Conservation (phyloP, 306 rosid genomes). For the Aeschynomene evenia region DNA sequence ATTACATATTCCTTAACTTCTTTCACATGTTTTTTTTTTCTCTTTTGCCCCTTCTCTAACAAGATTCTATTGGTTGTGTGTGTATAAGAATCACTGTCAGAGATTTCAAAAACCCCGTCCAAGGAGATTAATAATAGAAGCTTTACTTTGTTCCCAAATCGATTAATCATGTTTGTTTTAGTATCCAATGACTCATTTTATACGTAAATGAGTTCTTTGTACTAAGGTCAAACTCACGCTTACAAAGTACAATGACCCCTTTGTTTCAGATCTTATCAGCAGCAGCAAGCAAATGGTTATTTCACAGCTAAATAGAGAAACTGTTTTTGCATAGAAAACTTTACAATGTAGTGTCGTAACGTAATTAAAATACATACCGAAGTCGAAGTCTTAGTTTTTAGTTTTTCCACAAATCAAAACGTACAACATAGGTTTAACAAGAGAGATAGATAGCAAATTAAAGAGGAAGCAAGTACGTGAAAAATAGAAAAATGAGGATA, state of each 20-base stretch:
- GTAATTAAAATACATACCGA: no score
- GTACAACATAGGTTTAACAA: not conserved
- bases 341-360: not conserved
- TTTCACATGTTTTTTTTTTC: not conserved
- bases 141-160: not conserved
- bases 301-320: not conserved
- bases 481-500: not conserved
- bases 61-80: constrained; percentile 18
- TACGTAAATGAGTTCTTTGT: not conserved
- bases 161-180: not conserved
- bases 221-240: not conserved
- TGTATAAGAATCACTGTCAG: constrained; percentile 25
- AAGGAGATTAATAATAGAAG: constrained; percentile 36
- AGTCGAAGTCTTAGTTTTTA: not conserved
- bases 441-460: not conserved
- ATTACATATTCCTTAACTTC: not conserved
- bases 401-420: not conserved
- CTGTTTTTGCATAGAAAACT: not conserved
- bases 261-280: not conserved
- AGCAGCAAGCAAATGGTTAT: not conserved
- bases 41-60: not conserved
- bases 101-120: constrained; percentile 32
- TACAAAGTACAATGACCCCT: not conserved
- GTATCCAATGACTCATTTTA: not conserved
- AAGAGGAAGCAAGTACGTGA: constrained; percentile 20